Evolutionary conservation across 768 basidiomycete genomes (phyloP), one percentile per base, ranked within the genome.

Genomic region (Mycena indigotica): DNA sequence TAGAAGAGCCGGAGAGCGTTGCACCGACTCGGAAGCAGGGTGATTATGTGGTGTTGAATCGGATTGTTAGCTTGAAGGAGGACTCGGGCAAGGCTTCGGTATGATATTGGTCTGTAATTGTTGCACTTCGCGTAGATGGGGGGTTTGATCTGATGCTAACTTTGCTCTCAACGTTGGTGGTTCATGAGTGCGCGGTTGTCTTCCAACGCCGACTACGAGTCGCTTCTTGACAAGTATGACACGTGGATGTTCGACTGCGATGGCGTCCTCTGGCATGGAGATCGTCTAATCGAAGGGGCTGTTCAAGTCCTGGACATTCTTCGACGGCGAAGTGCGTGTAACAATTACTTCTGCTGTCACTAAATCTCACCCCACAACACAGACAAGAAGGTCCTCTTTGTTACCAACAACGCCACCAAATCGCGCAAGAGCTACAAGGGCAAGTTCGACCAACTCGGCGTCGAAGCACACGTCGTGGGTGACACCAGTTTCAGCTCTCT

Each of bases 171-270:
- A n/a, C n/a, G n/a, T n/a, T n/a, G n/a, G n/a, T n/a, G n/a, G n/a
- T n/a, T n/a, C n/a, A 72, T 77, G 72, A 76, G 69, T 66, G 58
- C 69, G 41, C 74, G 72, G 50, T 73, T 81, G 56, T 71, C 80
- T 21, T 68, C 77, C 38, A 58, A 67, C 10, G 73, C 73, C 16
- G 79, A 85, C 56, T 85, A 85, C 59, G 71, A 75, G 56, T 63
- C 71, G 16, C 66, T 87, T 26, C 61, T 87, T 62, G 77, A 83
- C 65, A 78, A 82, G 67, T 94, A 89, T 70, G 95, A 98, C 69
- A 96, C 95, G 25, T 96, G 94, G 87, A 81, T 98, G 73, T 91
- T 97, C 62, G 95, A 98, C 73, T 98, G 95, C 69, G 95, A 98
- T 68, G 95, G 95, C 15, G 95, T 98, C 21, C 79, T 98, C 29